Evolutionary conservation across 495 filamentous ascomycete species (phyloP), one percentile per base, ranked within the genome.

Genomic region (Margaritispora aquatica): DNA sequence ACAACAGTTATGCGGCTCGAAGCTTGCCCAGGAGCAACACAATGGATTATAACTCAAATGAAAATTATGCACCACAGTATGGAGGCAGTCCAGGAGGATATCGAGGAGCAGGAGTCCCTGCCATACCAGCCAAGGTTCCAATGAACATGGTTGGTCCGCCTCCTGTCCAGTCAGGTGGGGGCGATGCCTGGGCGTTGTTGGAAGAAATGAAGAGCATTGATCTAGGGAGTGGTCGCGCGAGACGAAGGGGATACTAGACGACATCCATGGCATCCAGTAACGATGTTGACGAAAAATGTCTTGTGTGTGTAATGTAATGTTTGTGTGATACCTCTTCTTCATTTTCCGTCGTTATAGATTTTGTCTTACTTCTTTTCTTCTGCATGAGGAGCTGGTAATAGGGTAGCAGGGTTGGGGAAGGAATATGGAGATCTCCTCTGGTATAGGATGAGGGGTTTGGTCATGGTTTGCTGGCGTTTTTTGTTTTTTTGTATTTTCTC

Each of bases 171-270:
- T n/a, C 53, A 1, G 31, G 72, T 41, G 73, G 71, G 48, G 73
- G 76, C 15, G 68, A 84, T 77, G 77, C 78, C 71, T 69, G 83
- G 68, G 71, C 88, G 9, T 71, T 96, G 55, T 87, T 89, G 67
- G 81, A 90, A 57, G 91, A 96, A 72, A 78, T 96, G 71, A 83
- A 81, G 60, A 82, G 77, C 26, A 96, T 96, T 62, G 89, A 96
- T 72, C 88, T 96, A 59, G 90, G 90, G 23, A 72, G 72, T n/a
- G 80, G 78, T 2, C 36, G 63, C n/a, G 61, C 67, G 13, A 62
- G 67, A 46, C 58, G 64, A 24, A 29, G 66, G 11, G 38, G 38
- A 17, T 44, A 44, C 38, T 44, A 44, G 15, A 44, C 38, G 11
- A n/a, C n/a, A n/a, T n/a, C n/a, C n/a, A n/a, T n/a, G n/a, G n/a